Evolutionary conservation across 768 basidiomycete genomes (phyloP).

Genomic region (Amanita rubescens): DNA sequence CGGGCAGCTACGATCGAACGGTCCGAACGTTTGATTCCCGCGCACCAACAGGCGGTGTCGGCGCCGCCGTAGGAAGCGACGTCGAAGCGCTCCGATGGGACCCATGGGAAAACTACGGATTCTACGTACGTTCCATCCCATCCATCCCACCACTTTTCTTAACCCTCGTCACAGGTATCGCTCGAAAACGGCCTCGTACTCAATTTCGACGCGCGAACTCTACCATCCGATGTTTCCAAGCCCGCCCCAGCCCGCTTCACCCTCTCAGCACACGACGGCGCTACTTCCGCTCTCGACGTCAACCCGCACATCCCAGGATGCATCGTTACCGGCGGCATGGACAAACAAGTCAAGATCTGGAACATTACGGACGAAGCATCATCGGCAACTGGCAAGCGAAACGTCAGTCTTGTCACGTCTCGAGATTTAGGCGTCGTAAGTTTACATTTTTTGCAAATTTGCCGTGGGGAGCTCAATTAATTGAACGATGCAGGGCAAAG

Average conservation of each 20-base stretch:
- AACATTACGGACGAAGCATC: conserved; percentile 67
- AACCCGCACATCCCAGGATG: conserved; percentile 88
- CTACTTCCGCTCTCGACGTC: conserved; percentile 82
- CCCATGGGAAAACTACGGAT: conserved; percentile 82
- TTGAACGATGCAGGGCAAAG: conserved; percentile 67
- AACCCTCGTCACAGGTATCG: conserved; percentile 57
- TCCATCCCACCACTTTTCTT: too few species aligned
- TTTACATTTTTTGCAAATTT: background rate
- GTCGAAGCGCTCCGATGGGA: conserved; percentile 96
- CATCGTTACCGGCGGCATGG: conserved; percentile 88
- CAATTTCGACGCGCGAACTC: conserved; percentile 83
- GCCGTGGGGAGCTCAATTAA: background rate
- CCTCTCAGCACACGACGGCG: conserved; percentile 88
- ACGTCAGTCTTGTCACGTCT: conserved; percentile 78
- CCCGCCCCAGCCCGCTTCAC: conserved; percentile 78
- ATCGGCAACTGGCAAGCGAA: conserved; percentile 44
- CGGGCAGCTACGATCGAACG: conserved; percentile 91
- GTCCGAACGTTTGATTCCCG: conserved; percentile 93
- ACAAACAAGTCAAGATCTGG: conserved; percentile 96
- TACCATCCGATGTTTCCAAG: conserved; percentile 59
- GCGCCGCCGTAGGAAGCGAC: conserved; percentile 82
- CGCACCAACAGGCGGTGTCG: conserved; percentile 73
- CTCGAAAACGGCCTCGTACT: conserved; percentile 92
- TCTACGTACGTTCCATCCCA: conserved; percentile 82
- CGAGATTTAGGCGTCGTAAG: conserved; percentile 87